A percentile compares a stretch with the other conserved stretches of the same genome.
Evolutionary conservation across 129 eudicot genomes (phyloP).

Genomic region (Heracleum sosnowskyi): DNA sequence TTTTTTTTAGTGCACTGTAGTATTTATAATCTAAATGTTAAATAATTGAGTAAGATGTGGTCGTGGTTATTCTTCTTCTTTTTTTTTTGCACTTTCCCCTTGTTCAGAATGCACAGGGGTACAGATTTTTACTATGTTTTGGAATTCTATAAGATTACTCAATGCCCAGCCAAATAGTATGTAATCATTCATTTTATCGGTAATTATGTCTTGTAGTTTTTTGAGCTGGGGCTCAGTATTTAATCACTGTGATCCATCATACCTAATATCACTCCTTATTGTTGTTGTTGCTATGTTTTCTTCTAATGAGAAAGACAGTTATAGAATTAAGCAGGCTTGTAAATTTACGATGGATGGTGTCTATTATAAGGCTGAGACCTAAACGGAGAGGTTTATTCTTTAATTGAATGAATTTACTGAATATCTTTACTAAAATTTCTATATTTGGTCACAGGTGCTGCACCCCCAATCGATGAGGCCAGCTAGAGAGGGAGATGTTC

Average conservation of each 20-base stretch:
- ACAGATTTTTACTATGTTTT: neutral
- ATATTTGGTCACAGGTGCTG: slow-evolving; percentile 47
- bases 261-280: neutral
- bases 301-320: neutral
- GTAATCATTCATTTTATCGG: neutral
- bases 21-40: neutral
- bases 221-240: neutral
- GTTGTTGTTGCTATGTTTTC: neutral
- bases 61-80: neutral
- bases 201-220: neutral
- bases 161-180: neutral
- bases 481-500: slow-evolving; percentile 91
- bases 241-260: neutral
- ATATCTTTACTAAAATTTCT: neutral
- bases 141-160: neutral
- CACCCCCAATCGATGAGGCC: slow-evolving; percentile 99
- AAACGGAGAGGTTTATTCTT: neutral
- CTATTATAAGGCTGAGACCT: neutral
- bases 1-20: neutral
- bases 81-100: neutral
- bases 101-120: neutral
- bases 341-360: neutral
- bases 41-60: neutral
- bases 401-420: neutral
- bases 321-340: neutral